phyloP scores from a whole-genome alignment of 257 asterid genomes.

The Cinchona pubescens region DNA sequence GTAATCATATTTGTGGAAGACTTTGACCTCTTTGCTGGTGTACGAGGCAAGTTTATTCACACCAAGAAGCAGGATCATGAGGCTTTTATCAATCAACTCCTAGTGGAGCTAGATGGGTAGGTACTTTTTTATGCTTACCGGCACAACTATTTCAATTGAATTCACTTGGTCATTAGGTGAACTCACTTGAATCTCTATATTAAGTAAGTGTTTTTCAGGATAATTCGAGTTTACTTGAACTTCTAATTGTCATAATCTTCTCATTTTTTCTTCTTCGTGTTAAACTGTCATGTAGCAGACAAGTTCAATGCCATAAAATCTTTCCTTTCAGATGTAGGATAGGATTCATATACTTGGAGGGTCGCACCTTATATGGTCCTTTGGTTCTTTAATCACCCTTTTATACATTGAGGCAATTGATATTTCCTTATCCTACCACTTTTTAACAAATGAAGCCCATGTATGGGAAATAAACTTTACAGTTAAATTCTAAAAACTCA shows the following conservation, averaged over 20 bases:
- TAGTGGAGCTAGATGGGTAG: constrained; percentile 99
- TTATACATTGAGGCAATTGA: neutral
- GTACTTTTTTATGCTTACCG: neutral
- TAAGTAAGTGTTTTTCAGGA: no score
- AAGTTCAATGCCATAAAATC: neutral
- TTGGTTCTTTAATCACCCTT: neutral
- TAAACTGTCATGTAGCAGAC: neutral
- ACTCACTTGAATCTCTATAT: neutral
- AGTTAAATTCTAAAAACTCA: no score
- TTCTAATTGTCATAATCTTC: neutral
- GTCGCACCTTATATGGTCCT: neutral
- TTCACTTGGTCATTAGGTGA: neutral
- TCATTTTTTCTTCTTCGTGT: neutral
- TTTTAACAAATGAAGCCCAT: neutral
- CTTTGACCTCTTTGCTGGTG: constrained; percentile 98
- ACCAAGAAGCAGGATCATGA: constrained; percentile 94
- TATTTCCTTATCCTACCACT: neutral
- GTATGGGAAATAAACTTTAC: neutral
- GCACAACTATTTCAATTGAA: neutral
- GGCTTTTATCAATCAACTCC: constrained; percentile 96
- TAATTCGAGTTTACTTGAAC: no score
- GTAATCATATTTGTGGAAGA: constrained; percentile 98
- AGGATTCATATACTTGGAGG: neutral
- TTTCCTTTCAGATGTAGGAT: neutral
- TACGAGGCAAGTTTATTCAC: constrained; percentile 84